A percentile compares a stretch with the other conserved stretches of the same genome.
Evolutionary conservation across 2,329 filamentous ascomycete genomes (phyloP).

Genomic region (Periconia digitata): DNA sequence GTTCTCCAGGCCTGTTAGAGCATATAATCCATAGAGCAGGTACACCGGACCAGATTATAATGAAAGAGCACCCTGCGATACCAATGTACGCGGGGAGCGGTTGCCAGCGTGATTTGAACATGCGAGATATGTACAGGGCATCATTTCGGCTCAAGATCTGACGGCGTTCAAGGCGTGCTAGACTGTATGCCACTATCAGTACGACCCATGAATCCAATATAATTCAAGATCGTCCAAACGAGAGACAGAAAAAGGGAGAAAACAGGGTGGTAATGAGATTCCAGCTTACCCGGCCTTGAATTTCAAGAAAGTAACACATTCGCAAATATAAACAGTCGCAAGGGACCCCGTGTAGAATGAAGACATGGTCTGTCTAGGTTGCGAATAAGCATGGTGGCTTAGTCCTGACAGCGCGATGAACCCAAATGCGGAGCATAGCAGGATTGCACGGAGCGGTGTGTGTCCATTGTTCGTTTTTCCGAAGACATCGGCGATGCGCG

Average conservation of each 20-base stretch:
- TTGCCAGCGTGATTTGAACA: slow-evolving; percentile 37
- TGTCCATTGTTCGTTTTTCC: slow-evolving; percentile 34
- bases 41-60: slow-evolving; percentile 30
- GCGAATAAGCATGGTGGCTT: slow-evolving; percentile 20
- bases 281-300: slow-evolving; percentile 28
- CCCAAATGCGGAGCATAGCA: slow-evolving; percentile 28
- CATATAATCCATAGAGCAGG: slow-evolving; percentile 26
- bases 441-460: slow-evolving; percentile 32
- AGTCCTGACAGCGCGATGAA: slow-evolving; percentile 30
- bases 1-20: slow-evolving; percentile 5
- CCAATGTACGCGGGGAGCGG: slow-evolving; percentile 34
- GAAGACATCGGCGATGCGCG: slow-evolving; percentile 18
- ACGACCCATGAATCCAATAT: no score
- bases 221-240: no score
- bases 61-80: slow-evolving; percentile 22
- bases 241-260: no score
- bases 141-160: slow-evolving; percentile 26
- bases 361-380: slow-evolving; percentile 30
- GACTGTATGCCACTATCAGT: slow-evolving; percentile 5
- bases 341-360: slow-evolving; percentile 30
- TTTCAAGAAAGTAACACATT: slow-evolving; percentile 33
- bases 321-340: slow-evolving; percentile 28
- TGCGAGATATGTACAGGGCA: slow-evolving; percentile 20
- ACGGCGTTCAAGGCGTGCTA: slow-evolving; percentile 15
- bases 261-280: background rate